phyloP scores from a whole-genome alignment of 2,329 filamentous ascomycete species.

The Aspergillus quadricinctus region DNA sequence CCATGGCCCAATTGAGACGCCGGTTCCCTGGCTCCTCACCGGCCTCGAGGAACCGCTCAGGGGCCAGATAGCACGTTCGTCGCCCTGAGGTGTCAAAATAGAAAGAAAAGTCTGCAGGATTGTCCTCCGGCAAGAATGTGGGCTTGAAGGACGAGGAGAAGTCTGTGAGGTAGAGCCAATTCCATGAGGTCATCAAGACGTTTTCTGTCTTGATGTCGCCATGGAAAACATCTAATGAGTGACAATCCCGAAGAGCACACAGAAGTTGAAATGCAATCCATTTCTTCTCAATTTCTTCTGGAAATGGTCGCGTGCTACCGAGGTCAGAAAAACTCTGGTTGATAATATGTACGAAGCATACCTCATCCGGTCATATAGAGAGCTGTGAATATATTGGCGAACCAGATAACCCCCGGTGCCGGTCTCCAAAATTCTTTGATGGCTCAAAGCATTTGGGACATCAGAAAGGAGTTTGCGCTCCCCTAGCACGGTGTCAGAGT shows the following conservation, averaged over 20 bases:
- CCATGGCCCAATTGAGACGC: slow-evolving; percentile 87
- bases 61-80: slow-evolving; percentile 90
- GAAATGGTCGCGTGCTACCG: slow-evolving; percentile 80
- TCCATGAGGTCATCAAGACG: slow-evolving; percentile 95
- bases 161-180: slow-evolving; percentile 97
- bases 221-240: slow-evolving; percentile 83
- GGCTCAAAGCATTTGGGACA: slow-evolving; percentile 85
- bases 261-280: slow-evolving; percentile 96
- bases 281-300: slow-evolving; percentile 98
- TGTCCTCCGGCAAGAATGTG: slow-evolving; percentile 88
- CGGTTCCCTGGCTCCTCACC: slow-evolving; percentile 61
- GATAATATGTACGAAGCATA: slow-evolving; percentile 20
- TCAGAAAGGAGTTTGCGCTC: slow-evolving; percentile 75
- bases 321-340: slow-evolving; percentile 20
- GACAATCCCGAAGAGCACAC: slow-evolving; percentile 87
- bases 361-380: slow-evolving; percentile 87
- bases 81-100: slow-evolving; percentile 93
- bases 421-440: slow-evolving; percentile 88
- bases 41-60: slow-evolving; percentile 78
- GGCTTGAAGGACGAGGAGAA: slow-evolving; percentile 96
- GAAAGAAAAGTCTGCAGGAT: slow-evolving; percentile 95
- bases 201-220: slow-evolving; percentile 99
- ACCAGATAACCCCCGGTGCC: slow-evolving; percentile 88
- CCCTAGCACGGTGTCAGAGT: slow-evolving; percentile 46
- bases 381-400: slow-evolving; percentile 92